phyloP scores from a whole-genome alignment of 2,329 filamentous ascomycete genomes.

The Monilinia aucupariae region DNA sequence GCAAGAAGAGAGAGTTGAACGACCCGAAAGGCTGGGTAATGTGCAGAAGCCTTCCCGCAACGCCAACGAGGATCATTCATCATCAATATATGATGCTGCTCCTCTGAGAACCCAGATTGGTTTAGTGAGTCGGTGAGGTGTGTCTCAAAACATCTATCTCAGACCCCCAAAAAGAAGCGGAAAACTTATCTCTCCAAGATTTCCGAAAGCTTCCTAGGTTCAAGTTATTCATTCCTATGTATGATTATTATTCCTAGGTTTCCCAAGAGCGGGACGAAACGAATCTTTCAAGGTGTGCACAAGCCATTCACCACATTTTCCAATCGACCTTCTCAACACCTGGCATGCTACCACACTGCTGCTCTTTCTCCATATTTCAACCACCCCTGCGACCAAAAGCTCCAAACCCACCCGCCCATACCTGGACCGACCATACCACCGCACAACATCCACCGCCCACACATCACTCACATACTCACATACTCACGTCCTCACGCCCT shows the following conservation, averaged over 20 bases:
- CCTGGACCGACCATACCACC: neutral
- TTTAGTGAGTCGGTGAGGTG: neutral
- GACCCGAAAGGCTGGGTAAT: conserved; percentile 18
- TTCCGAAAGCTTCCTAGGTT: conserved; percentile 4
- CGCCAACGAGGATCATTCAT: conserved; percentile 18
- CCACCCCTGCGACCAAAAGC: conserved; percentile 3
- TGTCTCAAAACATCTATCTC: conserved; percentile 15
- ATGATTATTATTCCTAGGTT: neutral
- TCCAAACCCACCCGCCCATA: conserved; percentile 1
- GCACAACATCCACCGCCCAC: conserved; percentile 11
- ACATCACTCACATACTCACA: conserved; percentile 7
- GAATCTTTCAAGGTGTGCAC: conserved; percentile 13
- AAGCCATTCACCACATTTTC: conserved; percentile 7
- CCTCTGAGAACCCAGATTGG: neutral
- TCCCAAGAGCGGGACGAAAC: conserved; percentile 16
- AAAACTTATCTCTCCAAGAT: neutral
- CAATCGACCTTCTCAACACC: neutral
- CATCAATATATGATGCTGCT: conserved; percentile 15
- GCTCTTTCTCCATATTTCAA: conserved; percentile 4
- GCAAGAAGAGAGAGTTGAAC: neutral
- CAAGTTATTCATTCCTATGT: neutral
- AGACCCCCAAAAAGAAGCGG: neutral
- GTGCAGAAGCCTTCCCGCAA: conserved; percentile 17
- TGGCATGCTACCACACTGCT: neutral
- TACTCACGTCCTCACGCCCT: conserved; percentile 15